Base-by-base conservation (phyloP, 75 land plant species). In the Selaginella tamariscina region DNA sequence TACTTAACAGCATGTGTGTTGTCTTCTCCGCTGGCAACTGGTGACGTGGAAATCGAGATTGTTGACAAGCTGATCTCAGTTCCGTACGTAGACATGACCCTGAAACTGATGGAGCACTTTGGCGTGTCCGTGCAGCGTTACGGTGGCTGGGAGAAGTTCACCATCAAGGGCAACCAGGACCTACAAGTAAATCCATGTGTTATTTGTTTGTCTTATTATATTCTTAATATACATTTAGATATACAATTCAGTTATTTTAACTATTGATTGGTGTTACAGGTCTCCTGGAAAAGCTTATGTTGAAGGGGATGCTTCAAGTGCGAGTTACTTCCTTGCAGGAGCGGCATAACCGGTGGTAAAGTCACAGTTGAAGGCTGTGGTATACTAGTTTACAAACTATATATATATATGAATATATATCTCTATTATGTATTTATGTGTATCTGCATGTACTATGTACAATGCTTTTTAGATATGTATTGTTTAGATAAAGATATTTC, bases 221-320 rank as follows among this genome's bases (percentile, higher is more conserved):
- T n/a, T n/a, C 22, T 22, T 22, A 49, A 49, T 13, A n/a, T 13
- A 49, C 11, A 49, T 13, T 49, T 20, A 49, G 54, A 49, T 49
- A 49, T 49, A 13, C 20, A 49, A 1, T 15, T 8, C 27, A 29
- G 33, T 8, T 5, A 24, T 24, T 56, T 23, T 56, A 0, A 2
- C 21, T 23, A 23, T n/a, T 20, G 56, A 21, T 24, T 32, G 0
- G 1, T 31, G 27, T 22, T 55, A 30, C 67, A 93, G 95, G 72
- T 86, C 98, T 32, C 98, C 90, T 18, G 98, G 98, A 65, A 81
- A 74, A 65, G 95, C 92, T 56, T 89, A 73, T 73, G 98, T 93
- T n/a, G 98, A 93, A 75, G 98, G 98, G 29, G 98, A 93, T 83
- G 98, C 98, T 31, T 93, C 98, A 68, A 93, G 98, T 81, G 98